Conservation (phyloP, 306 rosid genomes). For the Prunus persica region DNA sequence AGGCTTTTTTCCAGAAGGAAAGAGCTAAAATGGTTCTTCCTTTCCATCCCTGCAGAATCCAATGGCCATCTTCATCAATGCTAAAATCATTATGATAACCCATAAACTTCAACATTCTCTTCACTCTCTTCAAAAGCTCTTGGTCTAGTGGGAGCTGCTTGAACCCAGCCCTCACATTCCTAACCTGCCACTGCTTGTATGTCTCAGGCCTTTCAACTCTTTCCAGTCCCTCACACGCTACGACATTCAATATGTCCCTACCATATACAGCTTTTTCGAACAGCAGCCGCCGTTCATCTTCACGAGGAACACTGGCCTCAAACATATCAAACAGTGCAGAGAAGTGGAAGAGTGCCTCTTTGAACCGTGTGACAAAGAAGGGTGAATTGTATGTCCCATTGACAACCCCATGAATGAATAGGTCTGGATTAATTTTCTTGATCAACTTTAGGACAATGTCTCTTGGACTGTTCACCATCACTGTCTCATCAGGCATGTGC, state of each 20-base stretch:
- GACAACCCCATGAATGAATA: constrained; percentile 32
- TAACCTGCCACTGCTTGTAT: constrained; percentile 31
- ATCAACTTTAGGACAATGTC: constrained; percentile 28
- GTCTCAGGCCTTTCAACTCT: constrained; percentile 43
- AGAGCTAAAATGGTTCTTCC: constrained; percentile 17
- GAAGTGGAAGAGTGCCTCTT: constrained; percentile 27
- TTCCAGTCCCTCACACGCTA: constrained; percentile 37
- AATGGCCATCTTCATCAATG: constrained; percentile 28
- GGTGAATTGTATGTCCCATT: constrained; percentile 33
- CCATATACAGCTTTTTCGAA: constrained; percentile 26
- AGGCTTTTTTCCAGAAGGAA: constrained; percentile 30
- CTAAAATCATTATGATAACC: constrained; percentile 28
- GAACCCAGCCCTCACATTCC: constrained; percentile 31
- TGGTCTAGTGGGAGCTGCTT: constrained; percentile 29
- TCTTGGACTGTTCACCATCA: constrained; percentile 18
- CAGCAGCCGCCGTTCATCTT: constrained; percentile 17
- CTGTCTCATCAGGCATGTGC: constrained; percentile 25
- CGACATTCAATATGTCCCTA: constrained; percentile 20
- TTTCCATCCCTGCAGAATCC: constrained; percentile 43
- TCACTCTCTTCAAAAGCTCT: constrained; percentile 7
- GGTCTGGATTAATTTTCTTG: constrained; percentile 19
- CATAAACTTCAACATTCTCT: not conserved
- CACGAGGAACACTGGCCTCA: constrained; percentile 13
- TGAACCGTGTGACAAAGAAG: constrained; percentile 21
- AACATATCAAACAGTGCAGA: constrained; percentile 24